Conservation (phyloP, 108 stramenopile genomes). For the Discostella stelligeroides region DNA sequence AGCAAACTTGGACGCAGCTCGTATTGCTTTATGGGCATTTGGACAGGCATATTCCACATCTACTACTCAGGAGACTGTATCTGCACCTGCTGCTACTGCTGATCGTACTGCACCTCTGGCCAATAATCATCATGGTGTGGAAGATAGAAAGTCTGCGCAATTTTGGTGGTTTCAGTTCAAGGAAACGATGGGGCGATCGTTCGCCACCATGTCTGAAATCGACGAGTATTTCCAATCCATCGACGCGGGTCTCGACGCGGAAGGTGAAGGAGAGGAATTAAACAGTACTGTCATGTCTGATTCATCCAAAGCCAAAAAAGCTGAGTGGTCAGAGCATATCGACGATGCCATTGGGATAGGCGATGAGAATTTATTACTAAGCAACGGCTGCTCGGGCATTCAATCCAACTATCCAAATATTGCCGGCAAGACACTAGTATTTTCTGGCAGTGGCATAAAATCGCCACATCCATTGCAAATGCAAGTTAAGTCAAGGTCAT, state of each 20-base stretch:
- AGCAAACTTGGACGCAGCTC: constrained; percentile 33
- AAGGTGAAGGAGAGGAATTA: background rate
- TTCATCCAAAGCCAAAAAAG: background rate
- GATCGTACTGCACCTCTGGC: background rate
- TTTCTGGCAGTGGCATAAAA: constrained; percentile 37
- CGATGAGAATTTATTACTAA: background rate
- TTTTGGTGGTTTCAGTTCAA: constrained; percentile 39
- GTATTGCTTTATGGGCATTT: constrained; percentile 44
- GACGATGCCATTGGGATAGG: constrained; percentile 2
- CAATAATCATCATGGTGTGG: too few species aligned
- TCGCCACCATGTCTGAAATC: constrained; percentile 17
- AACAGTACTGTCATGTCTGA: background rate
- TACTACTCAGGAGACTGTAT: background rate
- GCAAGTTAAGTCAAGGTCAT: background rate
- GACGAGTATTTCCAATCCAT: constrained; percentile 12
- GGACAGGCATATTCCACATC: constrained; percentile 10
- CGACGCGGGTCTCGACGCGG: background rate
- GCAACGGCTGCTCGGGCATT: background rate
- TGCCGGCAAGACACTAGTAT: constrained; percentile 41
- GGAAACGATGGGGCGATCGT: constrained; percentile 31
- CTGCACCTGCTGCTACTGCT: background rate
- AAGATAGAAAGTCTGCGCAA: too few species aligned
- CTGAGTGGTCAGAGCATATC: constrained; percentile 10
- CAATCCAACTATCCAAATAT: background rate
- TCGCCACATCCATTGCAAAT: background rate